Base-by-base conservation (phyloP, 2,329 filamentous ascomycete species). In the Talaromyces marneffei region DNA sequence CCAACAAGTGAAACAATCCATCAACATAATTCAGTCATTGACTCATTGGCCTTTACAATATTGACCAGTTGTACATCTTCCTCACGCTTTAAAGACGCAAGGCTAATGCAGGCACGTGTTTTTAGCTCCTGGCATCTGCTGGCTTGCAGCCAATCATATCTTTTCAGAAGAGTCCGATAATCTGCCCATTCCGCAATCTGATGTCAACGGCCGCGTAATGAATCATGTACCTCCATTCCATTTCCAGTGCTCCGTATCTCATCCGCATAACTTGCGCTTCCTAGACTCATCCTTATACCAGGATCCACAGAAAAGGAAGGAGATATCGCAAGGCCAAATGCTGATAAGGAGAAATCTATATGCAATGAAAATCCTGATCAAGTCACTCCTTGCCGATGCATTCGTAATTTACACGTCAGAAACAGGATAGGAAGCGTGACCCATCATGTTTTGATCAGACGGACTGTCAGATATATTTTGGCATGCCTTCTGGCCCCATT, bases 61-160 rank as follows among this genome's bases (percentile, higher is more conserved):
- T 33, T n/a, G 9, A 52, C 48, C 48, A 33, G 4, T 23, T 16
- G 23, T 35, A 52, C 6, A 33, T 52, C 29, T 35, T 20, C 5
- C 5, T 18, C 23, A 52, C n/a, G 12, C 16, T 33, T 52, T 16
- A 52, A n/a, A n/a, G 48, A 52, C 9, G 27, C 27, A 58, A 42
- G 42, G 56, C 25, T 58, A 50, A 44, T 39, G 42, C 56, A 48
- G 56, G 42, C 56, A 58, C 56, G 56, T 58, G 56, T 50, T 37
- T 40, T 42, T 20, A 33, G 18, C 12, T 52, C 46, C 48, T 52
- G n/a, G n/a, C 9, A 35, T 35, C 29, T 33, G 9, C 16, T n/a
- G 25, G 23, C 2, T 35, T n/a, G n/a, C 8, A 18, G 29, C 42
- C 31, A 58, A 58, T 50, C 31, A 29, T 39, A 16, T 4, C 29